Base-by-base conservation (phyloP, 352 stramenopile genomes). In the Pythium vanterpoolii region DNA sequence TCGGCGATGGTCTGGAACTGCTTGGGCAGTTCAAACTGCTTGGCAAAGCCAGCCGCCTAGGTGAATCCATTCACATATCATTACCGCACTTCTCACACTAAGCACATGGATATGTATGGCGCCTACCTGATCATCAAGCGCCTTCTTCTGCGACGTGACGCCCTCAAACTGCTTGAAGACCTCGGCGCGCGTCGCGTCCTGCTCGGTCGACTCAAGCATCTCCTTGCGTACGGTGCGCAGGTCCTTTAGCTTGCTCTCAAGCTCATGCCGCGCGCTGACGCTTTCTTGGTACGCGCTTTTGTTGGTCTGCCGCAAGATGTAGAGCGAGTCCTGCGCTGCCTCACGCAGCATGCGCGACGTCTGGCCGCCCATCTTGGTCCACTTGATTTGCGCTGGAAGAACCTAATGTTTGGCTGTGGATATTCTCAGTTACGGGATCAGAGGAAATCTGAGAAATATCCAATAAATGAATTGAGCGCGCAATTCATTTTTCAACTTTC, bases 291-390 rank as follows among this genome's bases (percentile, higher is more conserved):
- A 95, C 24, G 75, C 79, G 21, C 61, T 59, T 45, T 71, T 75
- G 60, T 87, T 89, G 18, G 85, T 95, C 68, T 90, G 76, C 7
- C 77, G 77, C 47, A 95, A 58, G 63, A 95, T 91, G 69, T 86
- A 90, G 45, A 78, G 66, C 61, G 83, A 90, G 72, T 95, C 85
- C 64, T 85, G 66, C 23, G 86, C 66, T 56, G 87, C 86, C 73
- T 90, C 76, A 42, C 74, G 75, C 60, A 92, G 67, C 77, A 95
- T 89, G 49, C 81, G 83, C 19, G 83, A 90, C 50, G 76, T 89
- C 71, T 92, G 79, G 44, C 85, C 83, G 62, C 83, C 83, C 83
- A 93, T 53, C n/a, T 31, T 38, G 9, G 9, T 39, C n/a, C 11
- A 39, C 13, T 18, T 16, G 33, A 61, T 23, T 44, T 43, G n/a